Conservation (phyloP, 192 early-diverging fungal species). For the Physocladia obscura region DNA sequence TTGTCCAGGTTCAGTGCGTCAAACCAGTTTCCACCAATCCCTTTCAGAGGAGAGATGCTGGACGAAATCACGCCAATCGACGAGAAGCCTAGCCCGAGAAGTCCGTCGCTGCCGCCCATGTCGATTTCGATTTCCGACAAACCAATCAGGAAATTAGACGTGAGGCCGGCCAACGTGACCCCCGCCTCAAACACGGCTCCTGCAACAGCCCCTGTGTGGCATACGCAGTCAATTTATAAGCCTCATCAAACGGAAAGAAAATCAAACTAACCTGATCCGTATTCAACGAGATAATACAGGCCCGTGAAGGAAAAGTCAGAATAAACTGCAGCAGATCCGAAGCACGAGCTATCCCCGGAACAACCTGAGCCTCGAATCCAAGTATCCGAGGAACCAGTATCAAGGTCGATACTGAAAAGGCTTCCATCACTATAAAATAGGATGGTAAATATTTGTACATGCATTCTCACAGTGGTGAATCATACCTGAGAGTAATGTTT, state of each 20-base stretch:
- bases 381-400: no score
- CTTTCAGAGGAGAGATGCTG: constrained; percentile 1
- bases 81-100: constrained; percentile 33
- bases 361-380: constrained; percentile 38
- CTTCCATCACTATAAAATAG: no score
- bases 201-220: constrained; percentile 8
- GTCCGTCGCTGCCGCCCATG: constrained; percentile 26
- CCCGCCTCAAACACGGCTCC: constrained; percentile 18
- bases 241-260: no score
- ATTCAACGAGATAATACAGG: background rate
- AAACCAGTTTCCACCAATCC: constrained; percentile 28
- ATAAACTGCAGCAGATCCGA: background rate
- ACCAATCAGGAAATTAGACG: constrained; percentile 19
- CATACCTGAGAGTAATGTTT: no score
- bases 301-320: constrained; percentile 5
- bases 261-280: constrained; percentile 34
- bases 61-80: constrained; percentile 24
- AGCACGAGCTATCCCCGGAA: constrained; percentile 34
- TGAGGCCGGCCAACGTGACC: constrained; percentile 28
- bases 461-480: no score
- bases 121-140: background rate
- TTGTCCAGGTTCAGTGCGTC: constrained; percentile 30
- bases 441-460: no score
- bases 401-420: constrained; percentile 27
- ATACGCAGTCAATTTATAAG: no score